phyloP scores from a whole-genome alignment of 441 rosid genomes.

The Macaranga tanarius region DNA sequence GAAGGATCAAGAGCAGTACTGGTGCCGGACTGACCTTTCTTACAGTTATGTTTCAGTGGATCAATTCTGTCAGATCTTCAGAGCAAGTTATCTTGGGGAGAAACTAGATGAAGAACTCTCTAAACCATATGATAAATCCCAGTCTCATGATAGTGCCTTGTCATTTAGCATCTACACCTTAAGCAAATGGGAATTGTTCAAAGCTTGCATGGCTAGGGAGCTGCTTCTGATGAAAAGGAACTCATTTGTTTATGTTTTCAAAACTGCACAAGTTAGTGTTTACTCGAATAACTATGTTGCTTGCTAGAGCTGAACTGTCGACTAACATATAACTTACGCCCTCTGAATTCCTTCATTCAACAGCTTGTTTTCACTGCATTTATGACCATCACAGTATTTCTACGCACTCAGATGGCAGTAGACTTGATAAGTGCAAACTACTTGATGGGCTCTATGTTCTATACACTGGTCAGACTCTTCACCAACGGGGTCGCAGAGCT shows the following conservation, averaged over 20 bases:
- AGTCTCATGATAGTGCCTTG: conserved; percentile 29
- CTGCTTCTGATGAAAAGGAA: conserved; percentile 57
- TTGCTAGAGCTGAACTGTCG: neutral
- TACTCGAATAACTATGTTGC: no score
- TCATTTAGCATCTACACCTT: conserved; percentile 40
- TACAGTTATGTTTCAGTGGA: conserved; percentile 44
- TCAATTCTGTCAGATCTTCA: conserved; percentile 40
- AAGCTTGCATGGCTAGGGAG: conserved; percentile 59
- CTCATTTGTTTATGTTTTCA: conserved; percentile 44
- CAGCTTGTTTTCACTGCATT: conserved; percentile 44
- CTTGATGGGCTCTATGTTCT: conserved; percentile 59
- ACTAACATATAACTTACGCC: neutral
- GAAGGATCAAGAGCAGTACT: conserved; percentile 66
- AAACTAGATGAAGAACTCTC: conserved; percentile 36
- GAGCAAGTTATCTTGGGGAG: conserved; percentile 31
- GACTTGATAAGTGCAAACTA: conserved; percentile 46
- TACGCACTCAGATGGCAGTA: conserved; percentile 35
- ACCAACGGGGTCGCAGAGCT: conserved; percentile 59
- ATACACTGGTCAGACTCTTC: conserved; percentile 46
- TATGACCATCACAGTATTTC: conserved; percentile 56
- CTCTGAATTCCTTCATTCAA: neutral
- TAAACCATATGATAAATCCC: conserved; percentile 32
- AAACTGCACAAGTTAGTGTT: conserved; percentile 39
- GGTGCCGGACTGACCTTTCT: conserved; percentile 38
- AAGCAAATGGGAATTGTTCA: conserved; percentile 45